Base-by-base conservation (phyloP, 805 yeast species). In the Kregervanrija pseudodelftensis region DNA sequence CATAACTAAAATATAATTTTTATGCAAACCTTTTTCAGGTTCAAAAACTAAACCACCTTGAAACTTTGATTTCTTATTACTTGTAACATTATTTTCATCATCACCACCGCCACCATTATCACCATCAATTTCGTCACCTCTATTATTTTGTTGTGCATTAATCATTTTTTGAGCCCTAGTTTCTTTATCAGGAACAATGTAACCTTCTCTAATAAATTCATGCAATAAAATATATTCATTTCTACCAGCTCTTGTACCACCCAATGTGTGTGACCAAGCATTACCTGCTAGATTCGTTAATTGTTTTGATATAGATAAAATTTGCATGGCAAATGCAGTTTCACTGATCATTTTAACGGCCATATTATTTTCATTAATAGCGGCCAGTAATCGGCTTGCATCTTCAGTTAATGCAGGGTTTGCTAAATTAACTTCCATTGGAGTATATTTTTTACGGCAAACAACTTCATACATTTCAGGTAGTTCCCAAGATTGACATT, bases 231-330 rank as follows among this genome's bases (percentile, higher is more conserved):
- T 86, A 60, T 69, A 93, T 63, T 93, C 98, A 65, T 91, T 91
- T 67, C 99, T 77, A 55, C 95, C 97, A 9, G 96, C 95, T 56
- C 99, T 76, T 0, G 97, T 88, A 65, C 99, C 99, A 42, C 88
- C 82, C 41, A 93, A 70, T 1, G 99, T 93, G 50, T 87, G 89
- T 1, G 95, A 77, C 99, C 99, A 93, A 0, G 96, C 91, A 62
- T 93, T 93, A 55, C 99, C 99, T 1, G 98, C 97, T 49, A 93
- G 71, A 52, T 83, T 85, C 1, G 99, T 93, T 57, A 93, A 71
- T 58, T 90, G 96, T 55, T 87, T 87, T 0, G 98, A 85, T 43
- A 93, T 70, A 2, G 97, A 87, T 43, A 93, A 66, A 47, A 93
- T 82, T 64, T 93, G 98, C 44, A 81, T 78, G 50, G 83, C 73